Percentiles rank a stretch among this genome's conserved stretches.
These are phyloP conservation scores for Aurifilum marmelostoma DNA, from an alignment of 2,329 filamentous ascomycete genomes.

Conservation along the genomic window DNA sequence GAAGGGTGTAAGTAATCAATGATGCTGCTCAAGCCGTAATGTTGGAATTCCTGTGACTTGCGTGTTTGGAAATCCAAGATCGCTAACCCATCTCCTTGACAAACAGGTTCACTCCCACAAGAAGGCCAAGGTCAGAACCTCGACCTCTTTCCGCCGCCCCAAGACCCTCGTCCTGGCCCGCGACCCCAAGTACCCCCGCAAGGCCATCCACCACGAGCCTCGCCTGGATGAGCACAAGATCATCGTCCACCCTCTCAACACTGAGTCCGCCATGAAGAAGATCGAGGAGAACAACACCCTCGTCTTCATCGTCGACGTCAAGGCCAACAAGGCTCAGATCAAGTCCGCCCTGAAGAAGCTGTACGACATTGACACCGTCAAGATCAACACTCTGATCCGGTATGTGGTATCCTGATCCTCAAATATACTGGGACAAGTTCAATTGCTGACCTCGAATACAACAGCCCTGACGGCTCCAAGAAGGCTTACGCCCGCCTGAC, in stretches of 20 bases:
- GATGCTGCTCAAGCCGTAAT: background rate
- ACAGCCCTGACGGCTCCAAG: constrained; percentile 92
- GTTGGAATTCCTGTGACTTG: background rate
- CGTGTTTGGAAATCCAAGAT: background rate
- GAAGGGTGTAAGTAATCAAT: constrained; percentile 76
- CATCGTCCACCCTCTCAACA: constrained; percentile 98
- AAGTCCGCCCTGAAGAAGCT: constrained; percentile 98
- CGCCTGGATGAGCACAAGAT: constrained; percentile 98
- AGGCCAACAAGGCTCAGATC: constrained; percentile 99
- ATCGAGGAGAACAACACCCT: constrained; percentile 99
- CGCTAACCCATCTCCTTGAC: constrained; percentile 32
- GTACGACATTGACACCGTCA: constrained; percentile 96
- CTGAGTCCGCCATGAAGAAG: constrained; percentile 99
- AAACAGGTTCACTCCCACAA: constrained; percentile 71
- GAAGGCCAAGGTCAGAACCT: constrained; percentile 88
- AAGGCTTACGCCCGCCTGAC: constrained; percentile 98
- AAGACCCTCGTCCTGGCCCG: constrained; percentile 94
- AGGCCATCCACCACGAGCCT: constrained; percentile 85
- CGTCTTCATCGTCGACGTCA: constrained; percentile 94
- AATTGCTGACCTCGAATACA: constrained; percentile 27
- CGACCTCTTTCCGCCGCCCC: constrained; percentile 94
- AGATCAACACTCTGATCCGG: constrained; percentile 99
- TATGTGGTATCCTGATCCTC: constrained; percentile 47
- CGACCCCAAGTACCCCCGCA: constrained; percentile 93
- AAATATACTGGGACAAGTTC: background rate